A percentile compares a stretch with the other conserved stretches of the same genome.
phyloP scores from a whole-genome alignment of 2,329 filamentous ascomycete genomes.

The Drechslerella coelobrocha region DNA sequence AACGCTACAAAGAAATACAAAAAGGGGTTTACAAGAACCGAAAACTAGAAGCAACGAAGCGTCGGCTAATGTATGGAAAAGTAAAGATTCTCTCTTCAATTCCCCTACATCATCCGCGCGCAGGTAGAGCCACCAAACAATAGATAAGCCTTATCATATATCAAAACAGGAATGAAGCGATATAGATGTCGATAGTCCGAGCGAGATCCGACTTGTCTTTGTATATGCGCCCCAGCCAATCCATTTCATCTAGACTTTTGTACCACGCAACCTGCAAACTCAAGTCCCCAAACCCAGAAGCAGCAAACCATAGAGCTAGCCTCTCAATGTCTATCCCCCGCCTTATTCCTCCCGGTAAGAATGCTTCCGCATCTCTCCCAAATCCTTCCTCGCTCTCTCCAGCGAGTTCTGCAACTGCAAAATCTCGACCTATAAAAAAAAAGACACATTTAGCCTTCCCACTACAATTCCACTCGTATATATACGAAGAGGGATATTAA shows the following conservation, averaged over 20 bases:
- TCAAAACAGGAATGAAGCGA: too few species aligned
- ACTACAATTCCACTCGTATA: constrained; percentile 3
- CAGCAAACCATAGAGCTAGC: background rate
- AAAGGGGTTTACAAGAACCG: background rate
- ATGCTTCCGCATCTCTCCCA: constrained; percentile 98
- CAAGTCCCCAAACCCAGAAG: background rate
- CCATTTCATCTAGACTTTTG: too few species aligned
- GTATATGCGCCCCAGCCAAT: too few species aligned
- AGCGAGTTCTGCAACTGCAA: constrained; percentile 90
- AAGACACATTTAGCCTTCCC: constrained; percentile 51
- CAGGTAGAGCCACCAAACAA: too few species aligned
- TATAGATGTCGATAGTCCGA: too few species aligned
- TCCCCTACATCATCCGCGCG: background rate
- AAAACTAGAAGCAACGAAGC: too few species aligned
- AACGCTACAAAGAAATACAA: background rate
- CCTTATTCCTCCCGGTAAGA: constrained; percentile 75
- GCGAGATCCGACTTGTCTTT: too few species aligned
- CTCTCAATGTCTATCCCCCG: too few species aligned
- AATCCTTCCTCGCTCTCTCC: constrained; percentile 75
- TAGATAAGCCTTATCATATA: too few species aligned
- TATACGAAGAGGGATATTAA: background rate
- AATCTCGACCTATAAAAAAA: constrained; percentile 79
- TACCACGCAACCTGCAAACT: too few species aligned
- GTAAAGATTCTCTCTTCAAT: background rate
- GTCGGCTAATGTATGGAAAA: background rate